Evolutionary conservation across 331 rosid species (phyloP).

Genomic region (Rosa hybrid): DNA sequence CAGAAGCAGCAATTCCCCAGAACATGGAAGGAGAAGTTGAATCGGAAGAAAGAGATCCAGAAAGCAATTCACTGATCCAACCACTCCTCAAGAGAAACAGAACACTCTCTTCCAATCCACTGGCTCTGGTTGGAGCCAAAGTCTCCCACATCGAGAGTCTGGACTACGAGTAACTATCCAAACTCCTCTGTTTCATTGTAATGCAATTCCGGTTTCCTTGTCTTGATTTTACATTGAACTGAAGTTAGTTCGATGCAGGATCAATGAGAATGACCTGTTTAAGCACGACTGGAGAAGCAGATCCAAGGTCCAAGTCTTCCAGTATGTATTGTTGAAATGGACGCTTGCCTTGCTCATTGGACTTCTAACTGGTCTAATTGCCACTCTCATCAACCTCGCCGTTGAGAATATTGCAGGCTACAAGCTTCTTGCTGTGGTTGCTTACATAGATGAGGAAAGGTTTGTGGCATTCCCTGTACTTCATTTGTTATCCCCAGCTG

Average conservation of each 20-base stretch:
- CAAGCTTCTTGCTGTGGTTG: slow-evolving; percentile 66
- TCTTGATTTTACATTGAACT: not conserved
- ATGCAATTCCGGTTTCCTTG: not conserved
- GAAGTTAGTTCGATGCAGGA: slow-evolving; percentile 52
- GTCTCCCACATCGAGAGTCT: slow-evolving; percentile 87
- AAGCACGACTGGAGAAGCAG: slow-evolving; percentile 95
- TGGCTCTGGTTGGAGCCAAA: slow-evolving; percentile 77
- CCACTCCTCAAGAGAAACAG: slow-evolving; percentile 68
- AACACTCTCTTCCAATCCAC: slow-evolving; percentile 71
- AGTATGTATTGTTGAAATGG: slow-evolving; percentile 80
- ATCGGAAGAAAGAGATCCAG: slow-evolving; percentile 66
- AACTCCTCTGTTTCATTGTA: not conserved
- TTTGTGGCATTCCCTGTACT: slow-evolving; percentile 12
- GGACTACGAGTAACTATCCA: slow-evolving; percentile 65
- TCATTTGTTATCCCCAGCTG: not conserved
- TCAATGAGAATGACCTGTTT: slow-evolving; percentile 87
- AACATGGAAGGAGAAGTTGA: slow-evolving; percentile 44
- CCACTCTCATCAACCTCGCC: slow-evolving; percentile 87
- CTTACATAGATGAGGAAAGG: slow-evolving; percentile 59
- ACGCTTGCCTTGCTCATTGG: slow-evolving; percentile 75
- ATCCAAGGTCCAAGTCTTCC: slow-evolving; percentile 72
- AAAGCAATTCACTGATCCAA: slow-evolving; percentile 54
- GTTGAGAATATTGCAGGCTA: slow-evolving; percentile 86
- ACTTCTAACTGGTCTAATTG: slow-evolving; percentile 79
- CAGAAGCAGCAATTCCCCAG: slow-evolving; percentile 27